A percentile compares a stretch with the other conserved stretches of the same genome.
phyloP scores from a whole-genome alignment of 208 protist species.

The Crithidia sp. region DNA sequence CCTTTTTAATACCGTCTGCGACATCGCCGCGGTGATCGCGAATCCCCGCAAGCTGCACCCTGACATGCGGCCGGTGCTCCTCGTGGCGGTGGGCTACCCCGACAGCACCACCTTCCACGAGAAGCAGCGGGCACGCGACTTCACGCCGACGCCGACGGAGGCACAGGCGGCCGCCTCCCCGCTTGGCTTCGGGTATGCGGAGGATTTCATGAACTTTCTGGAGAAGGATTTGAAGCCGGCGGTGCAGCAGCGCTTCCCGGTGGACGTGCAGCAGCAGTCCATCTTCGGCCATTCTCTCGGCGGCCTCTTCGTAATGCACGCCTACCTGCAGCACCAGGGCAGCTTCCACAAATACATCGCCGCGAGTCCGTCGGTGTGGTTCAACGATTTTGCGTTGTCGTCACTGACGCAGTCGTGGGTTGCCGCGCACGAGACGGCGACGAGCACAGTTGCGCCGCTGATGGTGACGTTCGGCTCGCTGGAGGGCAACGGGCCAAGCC shows the following conservation, averaged over 20 bases:
- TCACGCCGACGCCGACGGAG: conserved; percentile 21
- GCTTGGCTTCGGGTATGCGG: conserved; percentile 1
- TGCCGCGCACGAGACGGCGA: neutral
- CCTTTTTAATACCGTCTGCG: conserved; percentile 16
- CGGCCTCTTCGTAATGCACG: conserved; percentile 19
- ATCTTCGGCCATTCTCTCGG: conserved; percentile 24
- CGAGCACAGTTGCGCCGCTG: conserved; percentile 1
- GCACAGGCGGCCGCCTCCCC: neutral
- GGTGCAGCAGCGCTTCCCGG: conserved; percentile 6
- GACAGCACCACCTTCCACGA: conserved; percentile 14
- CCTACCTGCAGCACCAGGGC: conserved; percentile 15
- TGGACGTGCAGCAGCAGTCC: conserved; percentile 11
- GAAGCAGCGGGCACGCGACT: conserved; percentile 17
- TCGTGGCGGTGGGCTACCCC: conserved; percentile 19
- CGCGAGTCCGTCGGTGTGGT: conserved; percentile 25
- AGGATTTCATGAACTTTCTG: conserved; percentile 13
- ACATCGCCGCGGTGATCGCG: conserved; percentile 12
- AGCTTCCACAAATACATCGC: conserved; percentile 22
- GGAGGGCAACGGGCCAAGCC: conserved; percentile 18
- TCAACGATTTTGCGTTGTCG: conserved; percentile 18
- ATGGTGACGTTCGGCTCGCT: conserved; percentile 22
- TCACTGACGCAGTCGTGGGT: conserved; percentile 1
- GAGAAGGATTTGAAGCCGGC: conserved; percentile 10
- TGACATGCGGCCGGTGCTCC: conserved; percentile 11
- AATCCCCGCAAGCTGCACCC: conserved; percentile 23